Conservation (phyloP, 139 green algal species). For the Asterochloris erici region DNA sequence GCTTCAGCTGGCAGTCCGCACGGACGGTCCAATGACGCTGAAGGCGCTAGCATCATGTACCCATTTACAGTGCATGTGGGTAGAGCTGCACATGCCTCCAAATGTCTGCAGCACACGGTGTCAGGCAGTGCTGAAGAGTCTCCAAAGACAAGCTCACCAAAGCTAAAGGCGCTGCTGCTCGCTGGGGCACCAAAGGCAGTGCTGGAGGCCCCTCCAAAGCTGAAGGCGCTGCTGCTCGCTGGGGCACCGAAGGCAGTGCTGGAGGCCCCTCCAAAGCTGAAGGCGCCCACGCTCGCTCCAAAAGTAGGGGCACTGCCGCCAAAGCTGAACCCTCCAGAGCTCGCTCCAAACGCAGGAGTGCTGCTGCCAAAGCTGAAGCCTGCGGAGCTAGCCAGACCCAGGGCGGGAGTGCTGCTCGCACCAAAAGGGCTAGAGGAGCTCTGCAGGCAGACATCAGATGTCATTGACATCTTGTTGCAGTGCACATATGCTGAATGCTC, state of each 20-base stretch:
- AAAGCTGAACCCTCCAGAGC: constrained; percentile 9
- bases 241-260: constrained; percentile 1
- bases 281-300: constrained; percentile 19
- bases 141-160: too few relatives aligned
- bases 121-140: too few relatives aligned
- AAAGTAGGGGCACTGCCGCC: constrained; percentile 25
- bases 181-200: neutral
- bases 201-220: too few relatives aligned
- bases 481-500: neutral
- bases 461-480: neutral
- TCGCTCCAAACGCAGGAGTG: constrained; percentile 20
- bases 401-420: constrained; percentile 6
- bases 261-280: constrained; percentile 3
- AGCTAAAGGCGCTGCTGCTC: too few relatives aligned
- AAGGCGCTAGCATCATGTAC: too few relatives aligned
- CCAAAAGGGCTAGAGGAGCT: neutral
- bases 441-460: neutral
- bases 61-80: too few relatives aligned
- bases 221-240: neutral
- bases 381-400: neutral
- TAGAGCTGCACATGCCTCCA: too few relatives aligned
- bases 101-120: too few relatives aligned
- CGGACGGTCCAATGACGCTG: too few relatives aligned
- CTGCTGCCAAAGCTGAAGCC: constrained; percentile 8
- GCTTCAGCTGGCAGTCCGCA: too few relatives aligned